Evolutionary conservation across 257 asterid genomes (phyloP).

Genomic region (Voacanga thouarsii): DNA sequence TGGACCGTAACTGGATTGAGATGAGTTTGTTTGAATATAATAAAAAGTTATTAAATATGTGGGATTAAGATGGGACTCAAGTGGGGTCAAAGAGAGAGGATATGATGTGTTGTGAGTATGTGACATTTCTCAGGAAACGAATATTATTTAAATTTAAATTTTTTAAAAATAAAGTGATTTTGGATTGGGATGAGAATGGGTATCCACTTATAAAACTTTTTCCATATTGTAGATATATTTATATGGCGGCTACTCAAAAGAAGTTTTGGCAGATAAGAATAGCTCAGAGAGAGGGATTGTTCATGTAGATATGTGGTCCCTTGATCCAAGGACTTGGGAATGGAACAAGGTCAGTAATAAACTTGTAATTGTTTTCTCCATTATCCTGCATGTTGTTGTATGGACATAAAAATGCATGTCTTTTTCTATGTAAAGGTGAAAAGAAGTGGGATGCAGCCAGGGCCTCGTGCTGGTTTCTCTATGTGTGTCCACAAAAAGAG

Average conservation of each 20-base stretch:
- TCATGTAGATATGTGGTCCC: constrained; percentile 95
- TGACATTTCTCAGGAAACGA: too few relatives aligned
- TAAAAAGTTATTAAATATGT: too few relatives aligned
- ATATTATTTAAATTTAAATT: too few relatives aligned
- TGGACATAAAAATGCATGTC: background rate
- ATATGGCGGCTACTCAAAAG: constrained; percentile 97
- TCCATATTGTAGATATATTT: constrained; percentile 59
- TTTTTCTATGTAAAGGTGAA: constrained; percentile 54
- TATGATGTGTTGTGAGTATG: too few relatives aligned
- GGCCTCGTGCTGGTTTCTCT: constrained; percentile 97
- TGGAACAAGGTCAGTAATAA: constrained; percentile 80
- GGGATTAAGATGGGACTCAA: too few relatives aligned
- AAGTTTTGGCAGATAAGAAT: constrained; percentile 71
- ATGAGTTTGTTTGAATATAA: too few relatives aligned
- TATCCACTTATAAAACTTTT: too few relatives aligned
- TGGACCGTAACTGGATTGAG: too few relatives aligned
- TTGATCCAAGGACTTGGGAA: constrained; percentile 95
- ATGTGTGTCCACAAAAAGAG: constrained; percentile 92
- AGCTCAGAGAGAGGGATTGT: constrained; percentile 87
- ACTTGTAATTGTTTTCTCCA: constrained; percentile 14
- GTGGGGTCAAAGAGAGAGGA: too few relatives aligned
- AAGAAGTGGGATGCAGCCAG: constrained; percentile 97
- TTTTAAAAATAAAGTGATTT: too few relatives aligned
- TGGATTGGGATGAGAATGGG: too few relatives aligned
- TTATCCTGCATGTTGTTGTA: background rate